Percentiles rank a stretch among this genome's conserved stretches.
phyloP scores from a whole-genome alignment of 2,329 filamentous ascomycete species.

The Penicillium sp. region DNA sequence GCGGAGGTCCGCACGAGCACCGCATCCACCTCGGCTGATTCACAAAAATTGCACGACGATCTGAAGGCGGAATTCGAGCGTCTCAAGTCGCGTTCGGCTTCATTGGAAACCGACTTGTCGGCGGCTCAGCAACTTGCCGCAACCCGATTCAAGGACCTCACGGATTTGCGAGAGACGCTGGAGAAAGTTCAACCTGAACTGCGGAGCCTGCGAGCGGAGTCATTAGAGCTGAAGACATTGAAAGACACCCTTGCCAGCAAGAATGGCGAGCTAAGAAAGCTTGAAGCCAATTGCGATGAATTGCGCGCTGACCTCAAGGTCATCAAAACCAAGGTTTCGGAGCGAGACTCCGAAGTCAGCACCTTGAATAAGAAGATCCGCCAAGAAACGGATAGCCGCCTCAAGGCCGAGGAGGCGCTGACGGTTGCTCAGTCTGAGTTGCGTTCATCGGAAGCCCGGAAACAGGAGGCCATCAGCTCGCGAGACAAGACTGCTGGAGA shows the following conservation, averaged over 20 bases:
- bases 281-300: conserved; percentile 79
- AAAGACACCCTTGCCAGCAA: conserved; percentile 68
- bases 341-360: conserved; percentile 73
- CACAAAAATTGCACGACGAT: conserved; percentile 48
- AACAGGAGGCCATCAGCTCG: conserved; percentile 67
- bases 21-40: conserved; percentile 41
- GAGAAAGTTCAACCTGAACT: conserved; percentile 85
- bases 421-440: conserved; percentile 69
- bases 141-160: conserved; percentile 79
- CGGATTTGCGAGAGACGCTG: conserved; percentile 70
- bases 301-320: conserved; percentile 66
- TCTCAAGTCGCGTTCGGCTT: conserved; percentile 62
- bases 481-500: conserved; percentile 67
- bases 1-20: conserved; percentile 48
- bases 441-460: conserved; percentile 69
- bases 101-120: conserved; percentile 73
- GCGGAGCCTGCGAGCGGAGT: conserved; percentile 69
- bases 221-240: conserved; percentile 63
- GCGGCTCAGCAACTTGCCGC: conserved; percentile 83
- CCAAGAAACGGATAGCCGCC: conserved; percentile 64
- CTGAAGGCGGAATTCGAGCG: conserved; percentile 62
- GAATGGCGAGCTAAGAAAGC: conserved; percentile 59
- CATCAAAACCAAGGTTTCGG: conserved; percentile 62
- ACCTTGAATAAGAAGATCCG: conserved; percentile 70
- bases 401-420: conserved; percentile 73